A percentile compares a stretch with the other conserved stretches of the same genome.
These are phyloP conservation scores for Botrytis porri DNA, from an alignment of 2,329 filamentous ascomycete species.

Conservation along the genomic window DNA sequence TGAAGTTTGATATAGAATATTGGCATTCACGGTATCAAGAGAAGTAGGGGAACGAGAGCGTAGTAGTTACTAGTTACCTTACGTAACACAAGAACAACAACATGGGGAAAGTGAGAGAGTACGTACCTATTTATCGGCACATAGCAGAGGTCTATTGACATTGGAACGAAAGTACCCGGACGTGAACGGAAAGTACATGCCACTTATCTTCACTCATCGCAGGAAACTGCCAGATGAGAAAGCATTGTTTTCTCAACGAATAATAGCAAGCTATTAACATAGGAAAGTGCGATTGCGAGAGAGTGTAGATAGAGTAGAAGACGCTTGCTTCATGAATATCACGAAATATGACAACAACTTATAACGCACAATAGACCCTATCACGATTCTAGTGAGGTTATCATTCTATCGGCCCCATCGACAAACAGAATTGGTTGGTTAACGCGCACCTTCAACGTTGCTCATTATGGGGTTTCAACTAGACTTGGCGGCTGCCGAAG, in stretches of 20 bases:
- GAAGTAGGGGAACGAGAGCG: background rate
- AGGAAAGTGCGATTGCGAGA: background rate
- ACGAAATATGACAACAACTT: background rate
- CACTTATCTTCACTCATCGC: background rate
- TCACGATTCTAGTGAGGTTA: background rate
- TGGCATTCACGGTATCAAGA: background rate
- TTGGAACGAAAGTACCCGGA: background rate
- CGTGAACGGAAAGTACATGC: background rate
- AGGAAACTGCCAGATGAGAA: background rate
- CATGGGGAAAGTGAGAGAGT: background rate
- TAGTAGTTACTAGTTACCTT: background rate
- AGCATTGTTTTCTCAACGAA: background rate
- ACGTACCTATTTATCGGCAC: background rate
- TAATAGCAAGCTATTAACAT: background rate
- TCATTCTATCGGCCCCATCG: too few relatives aligned
- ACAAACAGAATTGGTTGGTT: background rate
- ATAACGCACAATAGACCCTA: background rate
- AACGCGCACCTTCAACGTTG: background rate
- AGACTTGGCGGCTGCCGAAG: constrained; percentile 24
- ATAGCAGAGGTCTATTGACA: background rate
- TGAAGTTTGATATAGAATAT: background rate
- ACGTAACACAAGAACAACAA: background rate
- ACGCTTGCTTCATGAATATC: background rate
- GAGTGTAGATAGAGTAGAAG: background rate
- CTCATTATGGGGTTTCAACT: constrained; percentile 29